A percentile compares a stretch with the other conserved stretches of the same genome.
phyloP scores from a whole-genome alignment of 2,329 filamentous ascomycete species.

The Laburnicola sp. region DNA sequence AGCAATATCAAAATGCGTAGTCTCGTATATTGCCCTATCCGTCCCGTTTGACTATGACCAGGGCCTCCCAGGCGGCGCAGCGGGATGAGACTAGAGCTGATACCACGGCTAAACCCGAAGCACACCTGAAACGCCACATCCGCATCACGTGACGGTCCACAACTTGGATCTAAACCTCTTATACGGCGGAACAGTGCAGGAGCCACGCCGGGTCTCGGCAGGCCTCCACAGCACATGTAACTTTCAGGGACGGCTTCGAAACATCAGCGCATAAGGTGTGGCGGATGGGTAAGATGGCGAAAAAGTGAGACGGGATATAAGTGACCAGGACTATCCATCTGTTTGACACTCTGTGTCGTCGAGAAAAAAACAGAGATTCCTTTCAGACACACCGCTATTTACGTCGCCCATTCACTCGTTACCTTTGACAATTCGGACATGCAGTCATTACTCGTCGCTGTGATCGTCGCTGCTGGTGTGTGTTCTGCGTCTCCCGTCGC shows the following conservation, averaged over 20 bases:
- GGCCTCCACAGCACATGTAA: slow-evolving; percentile 16
- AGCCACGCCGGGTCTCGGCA: background rate
- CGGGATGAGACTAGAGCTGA: slow-evolving; percentile 9
- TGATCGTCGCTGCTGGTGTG: slow-evolving; percentile 8
- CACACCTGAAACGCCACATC: slow-evolving; percentile 6
- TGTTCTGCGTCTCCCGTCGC: slow-evolving; percentile 26
- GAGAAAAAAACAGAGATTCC: background rate
- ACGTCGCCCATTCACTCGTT: slow-evolving; percentile 9
- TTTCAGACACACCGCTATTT: background rate
- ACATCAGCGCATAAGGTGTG: slow-evolving; percentile 22
- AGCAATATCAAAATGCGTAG: too few relatives aligned
- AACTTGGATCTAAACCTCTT: background rate
- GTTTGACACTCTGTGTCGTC: background rate
- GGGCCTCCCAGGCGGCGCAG: background rate
- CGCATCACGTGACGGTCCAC: slow-evolving; percentile 5
- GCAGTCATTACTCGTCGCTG: slow-evolving; percentile 13
- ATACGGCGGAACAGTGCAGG: background rate
- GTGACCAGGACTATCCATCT: slow-evolving; percentile 7
- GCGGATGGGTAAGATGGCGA: slow-evolving; percentile 5
- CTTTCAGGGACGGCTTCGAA: slow-evolving; percentile 20
- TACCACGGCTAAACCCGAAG: slow-evolving; percentile 7
- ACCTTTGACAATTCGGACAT: slow-evolving; percentile 8
- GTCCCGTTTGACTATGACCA: background rate
- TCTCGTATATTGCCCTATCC: background rate
- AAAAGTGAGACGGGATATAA: slow-evolving; percentile 12